Conservation (phyloP, 1,284 basidiomycete species). For the Fistulina hepatica region DNA sequence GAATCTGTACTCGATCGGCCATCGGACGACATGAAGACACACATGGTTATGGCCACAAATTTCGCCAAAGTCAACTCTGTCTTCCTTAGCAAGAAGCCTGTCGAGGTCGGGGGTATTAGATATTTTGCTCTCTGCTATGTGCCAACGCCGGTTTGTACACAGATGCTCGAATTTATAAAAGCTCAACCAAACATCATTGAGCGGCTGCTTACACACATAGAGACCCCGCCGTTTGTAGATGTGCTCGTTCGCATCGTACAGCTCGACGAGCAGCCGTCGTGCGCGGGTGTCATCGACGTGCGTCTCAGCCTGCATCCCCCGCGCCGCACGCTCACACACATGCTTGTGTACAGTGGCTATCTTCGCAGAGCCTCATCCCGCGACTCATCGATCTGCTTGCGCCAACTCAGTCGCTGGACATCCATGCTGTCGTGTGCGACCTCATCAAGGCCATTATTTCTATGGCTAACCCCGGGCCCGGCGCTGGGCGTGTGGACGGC, state of each 20-base stretch:
- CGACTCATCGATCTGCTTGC: slow-evolving; percentile 79
- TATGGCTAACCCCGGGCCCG: slow-evolving; percentile 84
- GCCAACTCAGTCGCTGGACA: slow-evolving; percentile 65
- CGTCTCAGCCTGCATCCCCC: slow-evolving; percentile 28
- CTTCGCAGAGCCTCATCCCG: slow-evolving; percentile 74
- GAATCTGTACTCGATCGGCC: slow-evolving; percentile 76
- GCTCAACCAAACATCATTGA: slow-evolving; percentile 76
- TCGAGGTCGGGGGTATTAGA: slow-evolving; percentile 82
- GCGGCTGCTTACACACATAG: slow-evolving; percentile 77
- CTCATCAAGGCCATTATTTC: slow-evolving; percentile 93
- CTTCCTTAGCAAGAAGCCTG: slow-evolving; percentile 80
- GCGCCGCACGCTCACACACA: slow-evolving; percentile 17
- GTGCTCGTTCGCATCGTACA: slow-evolving; percentile 88
- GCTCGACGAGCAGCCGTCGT: slow-evolving; percentile 79
- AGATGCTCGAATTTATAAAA: slow-evolving; percentile 93
- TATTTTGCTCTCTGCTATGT: no score
- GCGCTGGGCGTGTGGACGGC: slow-evolving; percentile 54
- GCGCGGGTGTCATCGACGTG: slow-evolving; percentile 79
- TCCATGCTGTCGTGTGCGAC: slow-evolving; percentile 85
- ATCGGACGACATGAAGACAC: slow-evolving; percentile 69
- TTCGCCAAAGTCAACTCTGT: slow-evolving; percentile 85
- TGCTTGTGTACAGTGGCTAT: slow-evolving; percentile 62
- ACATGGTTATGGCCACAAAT: slow-evolving; percentile 68
- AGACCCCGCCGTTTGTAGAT: slow-evolving; percentile 87
- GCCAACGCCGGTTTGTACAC: no score